Percentiles rank a stretch among this genome's conserved stretches.
Evolutionary conservation across 305 asterid species (phyloP).

Genomic region (Lippia alba): DNA sequence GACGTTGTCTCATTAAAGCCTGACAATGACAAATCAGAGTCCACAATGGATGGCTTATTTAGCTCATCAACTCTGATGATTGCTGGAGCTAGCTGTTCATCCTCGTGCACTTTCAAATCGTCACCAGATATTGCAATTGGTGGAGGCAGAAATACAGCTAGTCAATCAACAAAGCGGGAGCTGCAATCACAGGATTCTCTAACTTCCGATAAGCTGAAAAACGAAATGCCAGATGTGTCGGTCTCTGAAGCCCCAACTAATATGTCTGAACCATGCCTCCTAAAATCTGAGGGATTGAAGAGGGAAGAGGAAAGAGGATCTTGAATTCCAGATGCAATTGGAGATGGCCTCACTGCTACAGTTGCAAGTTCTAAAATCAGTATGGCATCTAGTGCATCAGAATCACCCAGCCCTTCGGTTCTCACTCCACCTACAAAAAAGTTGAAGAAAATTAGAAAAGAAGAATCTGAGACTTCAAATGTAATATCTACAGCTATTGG

Average conservation of each 20-base stretch:
- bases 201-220: constrained; percentile 37
- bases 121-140: constrained; percentile 41
- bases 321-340: constrained; percentile 90
- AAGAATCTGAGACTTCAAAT: constrained; percentile 53
- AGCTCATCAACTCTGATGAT: constrained; percentile 88
- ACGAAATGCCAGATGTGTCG: constrained; percentile 41
- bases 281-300: constrained; percentile 52
- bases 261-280: constrained; percentile 46
- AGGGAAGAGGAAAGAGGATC: constrained; percentile 90
- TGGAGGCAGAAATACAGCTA: constrained; percentile 38
- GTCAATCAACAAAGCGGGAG: constrained; percentile 39
- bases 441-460: constrained; percentile 55
- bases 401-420: constrained; percentile 47
- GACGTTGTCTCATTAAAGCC: constrained; percentile 91
- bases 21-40: constrained; percentile 61
- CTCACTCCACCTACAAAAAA: constrained; percentile 50
- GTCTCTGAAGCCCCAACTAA: constrained; percentile 45
- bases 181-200: constrained; percentile 38
- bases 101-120: constrained; percentile 43
- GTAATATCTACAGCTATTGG: constrained; percentile 91
- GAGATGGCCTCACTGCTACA: constrained; percentile 91
- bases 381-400: constrained; percentile 40
- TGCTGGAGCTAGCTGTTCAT: constrained; percentile 61
- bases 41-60: constrained; percentile 55
- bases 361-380: constrained; percentile 47